Evolutionary conservation across 768 basidiomycete genomes (phyloP), one percentile per base, ranked within the genome.

Genomic region (Tulasnella calospora): DNA sequence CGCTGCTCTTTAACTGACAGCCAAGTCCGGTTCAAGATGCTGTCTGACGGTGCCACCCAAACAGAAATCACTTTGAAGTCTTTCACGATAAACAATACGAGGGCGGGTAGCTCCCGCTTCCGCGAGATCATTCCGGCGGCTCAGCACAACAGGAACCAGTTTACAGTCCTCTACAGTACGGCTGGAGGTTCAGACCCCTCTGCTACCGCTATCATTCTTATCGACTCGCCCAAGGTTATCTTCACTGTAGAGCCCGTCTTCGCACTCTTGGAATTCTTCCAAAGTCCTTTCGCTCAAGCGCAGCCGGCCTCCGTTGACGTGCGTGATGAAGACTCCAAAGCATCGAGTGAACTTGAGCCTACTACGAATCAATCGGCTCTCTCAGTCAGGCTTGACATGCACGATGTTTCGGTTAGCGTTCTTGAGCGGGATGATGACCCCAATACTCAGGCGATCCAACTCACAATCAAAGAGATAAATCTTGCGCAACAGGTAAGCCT

Each of bases 71-170:
- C 95, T 36, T 84, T 98, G n/a, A 90, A 91, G 81, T 96, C 97
- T 0, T 92, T 99, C 82, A 95, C 95, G 0, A 92, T 98, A 87
- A 91, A 89, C 83, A 96, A 97, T 83, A 98, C 92, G 2, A 88
- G 92, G 74, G 89, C 93, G 0, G 94, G 94, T 9, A 86, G 87
- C 71, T 93, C 94, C 35, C 92, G 89, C 81, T 98, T 96, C 86
- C 90, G 96, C 57, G 96, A 99, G 84, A 96, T 99, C 78, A 94
- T 99, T 79, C 97, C 98, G 17, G 92, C 95, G 7, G 92, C 94
- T 19, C 89, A 91, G 78, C 95, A 98, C 81, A 89, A 92, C 79
- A 87, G 93, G 73, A 96, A 96, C 79, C 95, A 98, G 71, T 92
- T 99, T 83, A 98, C 97, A 94, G 83, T 98, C 23, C 88, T 98